These are phyloP conservation scores for Sporothrix pallida DNA, from an alignment of 2,329 filamentous ascomycete species.

Conservation along the genomic window DNA sequence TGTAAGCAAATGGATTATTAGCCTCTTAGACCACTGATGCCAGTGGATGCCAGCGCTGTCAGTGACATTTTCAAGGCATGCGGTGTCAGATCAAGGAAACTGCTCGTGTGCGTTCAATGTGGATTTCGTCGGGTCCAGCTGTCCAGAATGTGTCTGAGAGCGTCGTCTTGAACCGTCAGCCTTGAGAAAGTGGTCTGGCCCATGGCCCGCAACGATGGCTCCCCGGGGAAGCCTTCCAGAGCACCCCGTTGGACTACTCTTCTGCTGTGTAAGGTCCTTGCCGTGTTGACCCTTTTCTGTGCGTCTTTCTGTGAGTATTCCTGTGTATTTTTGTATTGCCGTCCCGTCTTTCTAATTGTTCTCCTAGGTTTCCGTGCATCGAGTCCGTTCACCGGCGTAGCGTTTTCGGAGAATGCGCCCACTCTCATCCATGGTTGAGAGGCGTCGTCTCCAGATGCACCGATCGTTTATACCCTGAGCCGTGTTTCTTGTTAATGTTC, in stretches of 20 bases:
- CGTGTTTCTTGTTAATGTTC: neutral
- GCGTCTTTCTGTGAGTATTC: neutral
- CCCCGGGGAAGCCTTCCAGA: neutral
- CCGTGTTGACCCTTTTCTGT: constrained; percentile 1
- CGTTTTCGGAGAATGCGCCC: neutral
- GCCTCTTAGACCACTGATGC: neutral
- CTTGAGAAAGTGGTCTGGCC: constrained; percentile 5
- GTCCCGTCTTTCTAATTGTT: neutral
- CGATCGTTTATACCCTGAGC: neutral
- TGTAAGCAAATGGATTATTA: neutral
- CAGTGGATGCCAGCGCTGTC: neutral
- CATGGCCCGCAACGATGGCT: neutral
- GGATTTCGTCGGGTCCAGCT: no score
- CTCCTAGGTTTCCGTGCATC: neutral
- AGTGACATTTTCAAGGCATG: neutral
- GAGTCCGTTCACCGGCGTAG: neutral
- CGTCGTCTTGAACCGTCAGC: constrained; percentile 16
- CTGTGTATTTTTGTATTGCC: neutral
- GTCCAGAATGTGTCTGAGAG: neutral
- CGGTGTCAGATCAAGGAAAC: constrained; percentile 1
- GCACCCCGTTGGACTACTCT: neutral
- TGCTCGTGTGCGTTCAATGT: constrained; percentile 16
- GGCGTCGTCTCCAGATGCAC: neutral
- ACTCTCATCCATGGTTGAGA: neutral
- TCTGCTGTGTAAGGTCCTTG: neutral